phyloP scores from a whole-genome alignment of 495 filamentous ascomycete genomes.

The Oleoguttula mirabilis region DNA sequence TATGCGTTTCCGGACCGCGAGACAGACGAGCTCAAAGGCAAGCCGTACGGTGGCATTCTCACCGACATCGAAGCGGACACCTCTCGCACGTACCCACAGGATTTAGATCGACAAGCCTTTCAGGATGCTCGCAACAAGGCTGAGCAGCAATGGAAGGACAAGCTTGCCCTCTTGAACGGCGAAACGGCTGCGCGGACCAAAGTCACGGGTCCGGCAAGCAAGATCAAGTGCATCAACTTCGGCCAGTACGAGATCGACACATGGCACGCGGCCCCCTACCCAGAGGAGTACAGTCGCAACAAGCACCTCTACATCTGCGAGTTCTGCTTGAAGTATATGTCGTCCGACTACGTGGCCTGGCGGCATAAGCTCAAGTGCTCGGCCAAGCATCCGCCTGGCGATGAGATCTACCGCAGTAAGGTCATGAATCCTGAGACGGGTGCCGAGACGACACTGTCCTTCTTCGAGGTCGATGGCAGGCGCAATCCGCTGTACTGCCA shows the following conservation, averaged over 20 bases:
- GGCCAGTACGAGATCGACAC: slow-evolving; percentile 96
- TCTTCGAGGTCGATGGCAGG: slow-evolving; percentile 93
- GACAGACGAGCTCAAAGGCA: slow-evolving; percentile 75
- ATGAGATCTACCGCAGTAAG: slow-evolving; percentile 77
- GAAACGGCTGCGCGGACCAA: slow-evolving; percentile 47
- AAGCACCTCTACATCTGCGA: slow-evolving; percentile 94
- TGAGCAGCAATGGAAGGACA: slow-evolving; percentile 78
- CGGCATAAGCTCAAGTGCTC: slow-evolving; percentile 90
- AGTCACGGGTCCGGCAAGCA: slow-evolving; percentile 72
- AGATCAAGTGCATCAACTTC: slow-evolving; percentile 98
- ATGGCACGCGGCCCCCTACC: slow-evolving; percentile 98
- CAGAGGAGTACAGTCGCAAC: slow-evolving; percentile 95
- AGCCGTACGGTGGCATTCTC: slow-evolving; percentile 91
- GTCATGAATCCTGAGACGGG: slow-evolving; percentile 19
- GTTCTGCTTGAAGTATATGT: slow-evolving; percentile 99
- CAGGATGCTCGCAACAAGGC: slow-evolving; percentile 78
- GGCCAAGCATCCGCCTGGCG: slow-evolving; percentile 88
- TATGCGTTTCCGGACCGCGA: slow-evolving; percentile 80
- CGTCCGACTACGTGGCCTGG: slow-evolving; percentile 94
- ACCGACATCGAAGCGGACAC: slow-evolving; percentile 85
- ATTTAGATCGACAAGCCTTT: slow-evolving; percentile 69
- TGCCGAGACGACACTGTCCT: slow-evolving; percentile 70
- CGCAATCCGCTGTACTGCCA: slow-evolving; percentile 97
- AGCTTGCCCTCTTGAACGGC: slow-evolving; percentile 33
- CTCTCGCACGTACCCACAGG: slow-evolving; percentile 67